phyloP scores from a whole-genome alignment of 106 monocot genomes.

The Dioscorea zingiberensis region DNA sequence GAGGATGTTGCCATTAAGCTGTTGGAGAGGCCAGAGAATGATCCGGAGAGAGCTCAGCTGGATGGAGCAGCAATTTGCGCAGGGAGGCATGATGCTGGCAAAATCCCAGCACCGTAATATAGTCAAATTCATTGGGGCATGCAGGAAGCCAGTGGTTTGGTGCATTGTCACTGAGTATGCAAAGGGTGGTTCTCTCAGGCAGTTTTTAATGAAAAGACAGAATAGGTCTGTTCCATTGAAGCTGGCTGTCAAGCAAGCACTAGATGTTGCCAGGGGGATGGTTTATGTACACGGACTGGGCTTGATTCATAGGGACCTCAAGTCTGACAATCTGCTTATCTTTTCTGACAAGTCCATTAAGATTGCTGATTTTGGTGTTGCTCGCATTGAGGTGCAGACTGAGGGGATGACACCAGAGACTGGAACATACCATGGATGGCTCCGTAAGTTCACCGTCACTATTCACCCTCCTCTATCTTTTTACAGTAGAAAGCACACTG shows the following conservation, averaged over 20 bases:
- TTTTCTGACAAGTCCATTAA: constrained; percentile 28
- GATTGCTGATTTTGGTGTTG: constrained; percentile 40
- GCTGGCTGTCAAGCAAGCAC: constrained; percentile 23
- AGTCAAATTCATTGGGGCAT: constrained; percentile 36
- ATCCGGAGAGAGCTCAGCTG: constrained; percentile 42
- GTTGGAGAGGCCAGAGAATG: constrained; percentile 54
- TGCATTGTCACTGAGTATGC: constrained; percentile 40
- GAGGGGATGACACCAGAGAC: constrained; percentile 31
- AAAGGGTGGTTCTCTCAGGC: constrained; percentile 26
- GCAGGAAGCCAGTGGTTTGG: constrained; percentile 30
- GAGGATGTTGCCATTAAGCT: constrained; percentile 68
- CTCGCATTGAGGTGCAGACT: constrained; percentile 25
- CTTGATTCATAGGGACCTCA: constrained; percentile 34
- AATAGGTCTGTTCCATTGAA: constrained; percentile 23
- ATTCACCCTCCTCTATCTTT: not conserved
- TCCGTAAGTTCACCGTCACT: constrained; percentile 20
- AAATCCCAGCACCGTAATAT: constrained; percentile 54
- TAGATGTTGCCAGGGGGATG: constrained; percentile 37
- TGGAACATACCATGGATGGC: constrained; percentile 49
- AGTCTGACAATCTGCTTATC: constrained; percentile 32
- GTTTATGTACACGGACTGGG: constrained; percentile 26
- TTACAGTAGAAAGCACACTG: too few species aligned
- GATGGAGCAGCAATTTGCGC: constrained; percentile 72
- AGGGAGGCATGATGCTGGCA: constrained; percentile 72
- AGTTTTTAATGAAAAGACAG: constrained; percentile 26